Base-by-base conservation (phyloP, 768 basidiomycete genomes). In the Termitomyces sp. region DNA sequence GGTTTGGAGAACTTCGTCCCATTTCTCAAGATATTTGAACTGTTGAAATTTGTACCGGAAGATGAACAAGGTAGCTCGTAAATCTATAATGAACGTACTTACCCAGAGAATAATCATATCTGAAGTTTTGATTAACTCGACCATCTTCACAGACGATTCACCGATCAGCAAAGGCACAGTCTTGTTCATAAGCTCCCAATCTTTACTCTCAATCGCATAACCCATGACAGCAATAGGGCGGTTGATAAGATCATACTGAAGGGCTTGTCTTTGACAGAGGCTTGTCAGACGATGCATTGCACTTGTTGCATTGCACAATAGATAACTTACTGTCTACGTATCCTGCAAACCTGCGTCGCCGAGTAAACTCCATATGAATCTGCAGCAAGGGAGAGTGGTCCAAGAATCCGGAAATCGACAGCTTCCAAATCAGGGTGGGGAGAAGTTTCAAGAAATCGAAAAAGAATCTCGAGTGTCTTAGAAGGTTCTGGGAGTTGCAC, bases 371-470 rank as follows among this genome's bases (percentile, higher is more conserved):
- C 32, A 26, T 61, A 61, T 1, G n/a, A 33, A 33, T 61, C 47
- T 13, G 56, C 51, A 40, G 56, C 60, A 12, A 49, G 20, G 14
- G 51, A 57, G 32, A 61, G 60, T 20, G 53, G 56, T 48, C 50
- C 56, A 6, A 61, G 44, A 26, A 47, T 33, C 12, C 28, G 5
- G n/a, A 54, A 57, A 28, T 57, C 47, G 1, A 16, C 13, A 10
- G 5, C 52, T 44, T 61, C 52, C 23, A 57, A 35, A 46, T 61
- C 56, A 3, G 60, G 60, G 4, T 61, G 60, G 3, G 56, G 56
- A 30, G 44, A 18, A 30, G 33, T 14, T 8, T 20, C 13, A 20
- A 57, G 28, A 50, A 53, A 57, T 12, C 4, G 35, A 23, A 61
- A 61, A 20, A 61, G 52, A 8, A 61, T 14, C 5, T 26, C 16